Base-by-base conservation (phyloP, 2,329 filamentous ascomycete species). In the Fusarium sp. region DNA sequence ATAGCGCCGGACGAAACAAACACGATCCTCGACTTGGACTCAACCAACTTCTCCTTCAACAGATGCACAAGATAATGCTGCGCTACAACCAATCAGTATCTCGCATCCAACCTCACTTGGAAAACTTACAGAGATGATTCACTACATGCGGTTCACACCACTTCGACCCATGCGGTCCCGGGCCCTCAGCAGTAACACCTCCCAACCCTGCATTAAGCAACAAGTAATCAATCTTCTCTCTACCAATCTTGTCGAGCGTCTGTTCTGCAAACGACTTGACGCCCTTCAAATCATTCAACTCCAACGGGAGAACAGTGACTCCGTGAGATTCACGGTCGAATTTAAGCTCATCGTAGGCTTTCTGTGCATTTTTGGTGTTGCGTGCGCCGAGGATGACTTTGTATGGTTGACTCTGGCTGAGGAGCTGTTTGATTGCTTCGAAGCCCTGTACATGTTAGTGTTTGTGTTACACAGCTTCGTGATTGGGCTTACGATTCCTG, bases 41-140 rank as follows among this genome's bases (percentile, higher is more conserved):
- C 79, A 8, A 85, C 82, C 21, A 89, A 72, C 73, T 86, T 88
- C 25, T 86, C 83, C 6, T 82, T 81, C 33, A 89, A 76, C 6
- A 88, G 79, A 69, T 88, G 87, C 1, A 83, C 78, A 2, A 89
- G 82, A 63, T 89, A 89, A 73, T 88, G 87, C 63, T 89, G 87
- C 9, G 87, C 87, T 88, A 58, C 37, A 23, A 15, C 6, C 19
- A 15, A 52, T 75, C 18, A 78, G 74, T 19, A 23, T 16, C 49
- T 35, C 47, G 19, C 9, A 19, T 8, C 6, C 6, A 10, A 10
- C 9, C 7, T 50, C 30, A 13, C 2, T 2, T 6, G 28, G 3
- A 15, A 11, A 6, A 63, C 83, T 73, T 59, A 88, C 87, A 85
- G 13, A 88, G 80, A 63, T 88, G 86, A 67, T 89, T 89, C 25